Conservation (phyloP, 78 protist species). For the Dictyostelium capitatum region DNA sequence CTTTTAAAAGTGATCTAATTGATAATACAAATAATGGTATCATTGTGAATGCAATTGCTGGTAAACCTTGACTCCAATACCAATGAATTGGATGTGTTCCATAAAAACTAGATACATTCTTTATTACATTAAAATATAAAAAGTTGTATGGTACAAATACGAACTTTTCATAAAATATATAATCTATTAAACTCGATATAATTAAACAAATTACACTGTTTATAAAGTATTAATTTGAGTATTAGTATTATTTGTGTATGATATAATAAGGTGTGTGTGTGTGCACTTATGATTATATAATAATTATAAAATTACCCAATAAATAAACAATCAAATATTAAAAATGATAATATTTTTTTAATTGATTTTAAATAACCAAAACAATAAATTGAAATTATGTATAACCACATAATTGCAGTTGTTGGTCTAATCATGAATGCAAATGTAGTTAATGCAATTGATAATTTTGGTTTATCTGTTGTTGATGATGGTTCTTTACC, state of each 20-base stretch:
- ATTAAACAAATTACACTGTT: slow-evolving; percentile 4
- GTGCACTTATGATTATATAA: background rate
- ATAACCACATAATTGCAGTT: slow-evolving; percentile 76
- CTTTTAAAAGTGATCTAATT: background rate
- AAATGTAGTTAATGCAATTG: slow-evolving; percentile 43
- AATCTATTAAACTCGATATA: slow-evolving; percentile 41
- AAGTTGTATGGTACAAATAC: slow-evolving; percentile 72
- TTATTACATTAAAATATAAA: slow-evolving; percentile 82
- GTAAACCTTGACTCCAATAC: slow-evolving; percentile 84
- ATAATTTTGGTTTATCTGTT: slow-evolving; percentile 10
- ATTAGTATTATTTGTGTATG: too few species aligned
- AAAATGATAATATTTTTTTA: slow-evolving; percentile 20
- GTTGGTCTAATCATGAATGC: slow-evolving; percentile 78
- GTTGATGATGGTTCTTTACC: background rate
- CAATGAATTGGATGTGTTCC: slow-evolving; percentile 92
- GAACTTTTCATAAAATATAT: slow-evolving; percentile 41
- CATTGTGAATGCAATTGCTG: slow-evolving; percentile 54
- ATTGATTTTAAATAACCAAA: slow-evolving; percentile 2
- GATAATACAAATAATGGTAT: slow-evolving; percentile 20
- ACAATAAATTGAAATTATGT: slow-evolving; percentile 34
- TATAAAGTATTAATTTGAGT: too few species aligned
- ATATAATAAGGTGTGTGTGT: too few species aligned
- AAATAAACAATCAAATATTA: slow-evolving; percentile 33
- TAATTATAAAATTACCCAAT: slow-evolving; percentile 4
- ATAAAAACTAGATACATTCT: slow-evolving; percentile 66